Conservation (phyloP, 495 filamentous ascomycete genomes). For the Aspergillus saccharolyticus region DNA sequence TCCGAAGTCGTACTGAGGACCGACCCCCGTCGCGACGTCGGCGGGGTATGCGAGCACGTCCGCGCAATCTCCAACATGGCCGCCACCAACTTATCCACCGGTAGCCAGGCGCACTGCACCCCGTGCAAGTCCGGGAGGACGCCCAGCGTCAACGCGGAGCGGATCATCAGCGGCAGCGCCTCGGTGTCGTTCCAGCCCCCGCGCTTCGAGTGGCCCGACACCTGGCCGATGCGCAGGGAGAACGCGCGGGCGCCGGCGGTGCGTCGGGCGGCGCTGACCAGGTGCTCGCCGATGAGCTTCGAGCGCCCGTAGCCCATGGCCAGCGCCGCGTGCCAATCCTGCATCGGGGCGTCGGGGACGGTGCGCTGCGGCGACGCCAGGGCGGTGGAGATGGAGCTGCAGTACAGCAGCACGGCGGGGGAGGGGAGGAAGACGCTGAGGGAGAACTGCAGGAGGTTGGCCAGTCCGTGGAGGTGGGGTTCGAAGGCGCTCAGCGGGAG, state of each 20-base stretch:
- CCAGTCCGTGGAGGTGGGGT: slow-evolving; percentile 45
- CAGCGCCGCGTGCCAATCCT: slow-evolving; percentile 35
- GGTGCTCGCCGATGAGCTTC: slow-evolving; percentile 53
- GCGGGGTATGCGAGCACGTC: slow-evolving; percentile 17
- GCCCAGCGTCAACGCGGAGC: slow-evolving; percentile 44
- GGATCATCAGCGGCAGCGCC: slow-evolving; percentile 52
- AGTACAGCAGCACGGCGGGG: slow-evolving; percentile 48
- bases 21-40: background rate
- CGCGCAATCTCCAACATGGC: slow-evolving; percentile 44
- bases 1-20: too few relatives aligned
- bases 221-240: slow-evolving; percentile 56
- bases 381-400: slow-evolving; percentile 48
- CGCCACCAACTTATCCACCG: slow-evolving; percentile 49
- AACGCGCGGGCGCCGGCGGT: slow-evolving; percentile 32
- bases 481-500: slow-evolving; percentile 34
- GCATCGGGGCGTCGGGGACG: slow-evolving; percentile 41
- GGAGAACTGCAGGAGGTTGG: slow-evolving; percentile 52
- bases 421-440: slow-evolving; percentile 34
- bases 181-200: slow-evolving; percentile 59
- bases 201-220: slow-evolving; percentile 47
- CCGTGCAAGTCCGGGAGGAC: slow-evolving; percentile 44
- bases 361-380: slow-evolving; percentile 25
- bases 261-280: slow-evolving; percentile 37
- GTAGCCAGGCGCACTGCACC: slow-evolving; percentile 47
- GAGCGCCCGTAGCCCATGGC: slow-evolving; percentile 54